Evolutionary conservation across 2,329 filamentous ascomycete species (phyloP).

Genomic region (Chrysosporium keratinophilum): DNA sequence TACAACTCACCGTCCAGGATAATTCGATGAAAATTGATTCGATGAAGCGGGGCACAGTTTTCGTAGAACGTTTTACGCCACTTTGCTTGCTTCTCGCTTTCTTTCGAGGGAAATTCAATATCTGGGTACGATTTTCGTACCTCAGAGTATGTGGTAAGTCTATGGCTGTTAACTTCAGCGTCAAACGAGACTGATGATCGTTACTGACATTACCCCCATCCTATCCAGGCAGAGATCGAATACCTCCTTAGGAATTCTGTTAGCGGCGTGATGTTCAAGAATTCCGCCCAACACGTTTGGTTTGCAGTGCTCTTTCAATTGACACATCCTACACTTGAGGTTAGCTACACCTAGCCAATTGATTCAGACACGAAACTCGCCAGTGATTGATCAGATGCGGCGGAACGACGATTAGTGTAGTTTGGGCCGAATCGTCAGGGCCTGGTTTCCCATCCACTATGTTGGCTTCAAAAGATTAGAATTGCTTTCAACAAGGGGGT

Average conservation of each 20-base stretch:
- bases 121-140: slow-evolving; percentile 28
- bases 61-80: slow-evolving; percentile 20
- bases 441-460: slow-evolving; percentile 28
- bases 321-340: slow-evolving; percentile 19
- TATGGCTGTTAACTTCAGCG: slow-evolving; percentile 14
- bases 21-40: slow-evolving; percentile 30
- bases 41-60: slow-evolving; percentile 27
- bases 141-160: slow-evolving; percentile 33
- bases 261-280: slow-evolving; percentile 21
- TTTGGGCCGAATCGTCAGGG: slow-evolving; percentile 19
- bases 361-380: slow-evolving; percentile 16
- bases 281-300: slow-evolving; percentile 17
- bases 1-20: slow-evolving; percentile 31
- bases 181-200: neutral
- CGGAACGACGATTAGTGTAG: slow-evolving; percentile 32
- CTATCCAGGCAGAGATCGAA: slow-evolving; percentile 15
- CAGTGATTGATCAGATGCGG: slow-evolving; percentile 28
- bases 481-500: slow-evolving; percentile 5
- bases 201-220: slow-evolving; percentile 21
- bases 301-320: slow-evolving; percentile 28
- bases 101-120: slow-evolving; percentile 17
- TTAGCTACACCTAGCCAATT: too few relatives aligned
- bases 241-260: slow-evolving; percentile 18
- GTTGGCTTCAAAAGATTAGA: slow-evolving; percentile 21
- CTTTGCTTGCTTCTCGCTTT: slow-evolving; percentile 20